Evolutionary conservation across 495 filamentous ascomycete species (phyloP).

Genomic region (Eremomyces bilateralis): DNA sequence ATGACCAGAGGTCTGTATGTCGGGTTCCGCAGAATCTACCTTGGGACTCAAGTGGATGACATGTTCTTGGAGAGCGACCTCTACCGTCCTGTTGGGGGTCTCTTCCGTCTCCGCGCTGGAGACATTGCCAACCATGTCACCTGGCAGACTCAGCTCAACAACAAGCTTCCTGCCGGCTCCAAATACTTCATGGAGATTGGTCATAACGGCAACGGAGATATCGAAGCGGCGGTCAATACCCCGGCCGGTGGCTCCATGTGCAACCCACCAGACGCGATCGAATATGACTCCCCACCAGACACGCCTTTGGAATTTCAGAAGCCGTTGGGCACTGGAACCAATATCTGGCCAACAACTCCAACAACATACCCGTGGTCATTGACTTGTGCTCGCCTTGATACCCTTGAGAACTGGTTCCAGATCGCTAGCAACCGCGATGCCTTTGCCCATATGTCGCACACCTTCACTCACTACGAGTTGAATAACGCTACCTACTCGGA

Average conservation of each 20-base stretch:
- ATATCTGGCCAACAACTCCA: constrained; percentile 30
- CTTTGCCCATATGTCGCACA: constrained; percentile 37
- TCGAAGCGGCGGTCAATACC: constrained; percentile 10
- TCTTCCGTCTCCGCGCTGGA: constrained; percentile 1
- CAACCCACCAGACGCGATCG: constrained; percentile 18
- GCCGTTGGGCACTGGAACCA: constrained; percentile 31
- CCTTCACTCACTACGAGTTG: constrained; percentile 37
- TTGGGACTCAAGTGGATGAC: constrained; percentile 44
- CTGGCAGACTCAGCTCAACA: neutral
- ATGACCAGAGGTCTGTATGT: constrained; percentile 33
- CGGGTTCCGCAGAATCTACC: constrained; percentile 31
- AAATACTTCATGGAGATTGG: constrained; percentile 1
- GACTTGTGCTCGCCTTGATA: constrained; percentile 26
- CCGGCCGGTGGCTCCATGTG: constrained; percentile 3
- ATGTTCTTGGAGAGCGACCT: constrained; percentile 36
- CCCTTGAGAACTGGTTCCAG: constrained; percentile 28
- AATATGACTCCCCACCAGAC: constrained; percentile 22
- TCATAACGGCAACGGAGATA: constrained; percentile 1
- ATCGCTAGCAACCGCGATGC: constrained; percentile 25
- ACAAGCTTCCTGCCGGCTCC: neutral
- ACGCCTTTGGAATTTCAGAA: constrained; percentile 34
- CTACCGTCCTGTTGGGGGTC: constrained; percentile 29
- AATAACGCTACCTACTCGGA: constrained; percentile 40
- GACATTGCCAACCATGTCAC: neutral
- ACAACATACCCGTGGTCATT: constrained; percentile 26